These are phyloP conservation scores for Xylariaceae sp. DNA, from an alignment of 2,329 filamentous ascomycete genomes.

Conservation along the genomic window DNA sequence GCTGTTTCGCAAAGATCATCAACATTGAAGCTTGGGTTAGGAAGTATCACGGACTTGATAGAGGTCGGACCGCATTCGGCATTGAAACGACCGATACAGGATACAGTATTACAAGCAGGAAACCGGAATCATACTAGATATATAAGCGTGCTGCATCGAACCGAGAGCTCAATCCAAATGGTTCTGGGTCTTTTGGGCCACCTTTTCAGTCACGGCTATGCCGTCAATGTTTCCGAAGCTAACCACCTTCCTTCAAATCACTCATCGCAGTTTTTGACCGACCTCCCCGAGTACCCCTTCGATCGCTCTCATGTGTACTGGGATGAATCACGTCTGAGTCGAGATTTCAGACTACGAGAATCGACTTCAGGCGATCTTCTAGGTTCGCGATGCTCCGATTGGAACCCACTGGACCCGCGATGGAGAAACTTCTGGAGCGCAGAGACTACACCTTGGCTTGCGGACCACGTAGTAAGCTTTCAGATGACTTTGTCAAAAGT, in stretches of 20 bases:
- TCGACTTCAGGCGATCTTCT: slow-evolving; percentile 28
- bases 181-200: slow-evolving; percentile 23
- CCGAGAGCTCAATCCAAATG: slow-evolving; percentile 18
- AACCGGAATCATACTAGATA: slow-evolving; percentile 21
- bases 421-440: slow-evolving; percentile 45
- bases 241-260: slow-evolving; percentile 15
- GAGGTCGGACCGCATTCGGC: slow-evolving; percentile 32
- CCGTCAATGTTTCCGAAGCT: slow-evolving; percentile 20
- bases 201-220: slow-evolving; percentile 24
- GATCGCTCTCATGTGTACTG: slow-evolving; percentile 37
- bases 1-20: slow-evolving; percentile 17
- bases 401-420: slow-evolving; percentile 27
- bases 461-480: slow-evolving; percentile 36
- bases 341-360: slow-evolving; percentile 29
- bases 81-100: slow-evolving; percentile 26
- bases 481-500: background rate
- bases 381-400: slow-evolving; percentile 23
- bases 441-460: slow-evolving; percentile 42
- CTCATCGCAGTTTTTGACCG: slow-evolving; percentile 24
- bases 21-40: slow-evolving; percentile 23
- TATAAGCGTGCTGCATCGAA: slow-evolving; percentile 17
- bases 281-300: slow-evolving; percentile 40
- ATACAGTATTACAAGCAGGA: slow-evolving; percentile 22
- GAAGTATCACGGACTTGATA: slow-evolving; percentile 24
- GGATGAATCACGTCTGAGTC: slow-evolving; percentile 34